Percentiles rank a stretch among this genome's conserved stretches.
phyloP scores from a whole-genome alignment of 352 stramenopile species.

The Phytophthora sp. region DNA sequence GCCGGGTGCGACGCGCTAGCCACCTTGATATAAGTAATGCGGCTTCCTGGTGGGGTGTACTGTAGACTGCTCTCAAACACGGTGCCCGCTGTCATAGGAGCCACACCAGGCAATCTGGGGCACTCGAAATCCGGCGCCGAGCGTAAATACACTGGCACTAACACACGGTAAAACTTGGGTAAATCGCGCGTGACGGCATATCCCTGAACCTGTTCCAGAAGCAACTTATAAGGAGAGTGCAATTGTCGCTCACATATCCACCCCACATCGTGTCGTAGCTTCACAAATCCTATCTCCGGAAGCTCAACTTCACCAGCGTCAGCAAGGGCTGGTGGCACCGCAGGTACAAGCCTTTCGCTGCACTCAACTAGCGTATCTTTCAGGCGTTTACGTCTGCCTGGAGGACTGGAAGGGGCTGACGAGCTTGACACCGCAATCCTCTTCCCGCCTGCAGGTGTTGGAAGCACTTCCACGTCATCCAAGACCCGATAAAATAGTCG shows the following conservation, averaged over 20 bases:
- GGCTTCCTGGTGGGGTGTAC: slow-evolving; percentile 77
- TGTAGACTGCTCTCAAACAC: slow-evolving; percentile 83
- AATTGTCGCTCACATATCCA: slow-evolving; percentile 79
- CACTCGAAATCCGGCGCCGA: slow-evolving; percentile 83
- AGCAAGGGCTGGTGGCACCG: slow-evolving; percentile 13
- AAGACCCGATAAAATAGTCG: slow-evolving; percentile 82
- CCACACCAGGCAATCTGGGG: slow-evolving; percentile 66
- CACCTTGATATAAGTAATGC: slow-evolving; percentile 85
- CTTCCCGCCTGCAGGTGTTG: slow-evolving; percentile 48
- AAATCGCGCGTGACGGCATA: slow-evolving; percentile 70
- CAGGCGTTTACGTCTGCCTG: slow-evolving; percentile 58
- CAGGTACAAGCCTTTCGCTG: slow-evolving; percentile 74
- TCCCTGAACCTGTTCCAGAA: slow-evolving; percentile 76
- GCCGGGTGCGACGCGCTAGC: slow-evolving; percentile 51
- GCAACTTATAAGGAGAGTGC: slow-evolving; percentile 49
- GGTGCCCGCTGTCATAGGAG: slow-evolving; percentile 65
- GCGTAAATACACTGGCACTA: slow-evolving; percentile 69
- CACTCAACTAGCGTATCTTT: slow-evolving; percentile 81
- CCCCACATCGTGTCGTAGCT: slow-evolving; percentile 79
- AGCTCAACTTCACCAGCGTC: slow-evolving; percentile 21
- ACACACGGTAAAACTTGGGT: slow-evolving; percentile 79
- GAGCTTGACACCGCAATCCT: slow-evolving; percentile 5
- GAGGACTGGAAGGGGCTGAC: slow-evolving; percentile 38
- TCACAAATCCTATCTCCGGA: slow-evolving; percentile 73
- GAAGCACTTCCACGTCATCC: slow-evolving; percentile 67